Percentiles rank a stretch among this genome's conserved stretches.
Evolutionary conservation across 805 yeast genomes (phyloP).

Genomic region (Myxozyma lipomycoides): DNA sequence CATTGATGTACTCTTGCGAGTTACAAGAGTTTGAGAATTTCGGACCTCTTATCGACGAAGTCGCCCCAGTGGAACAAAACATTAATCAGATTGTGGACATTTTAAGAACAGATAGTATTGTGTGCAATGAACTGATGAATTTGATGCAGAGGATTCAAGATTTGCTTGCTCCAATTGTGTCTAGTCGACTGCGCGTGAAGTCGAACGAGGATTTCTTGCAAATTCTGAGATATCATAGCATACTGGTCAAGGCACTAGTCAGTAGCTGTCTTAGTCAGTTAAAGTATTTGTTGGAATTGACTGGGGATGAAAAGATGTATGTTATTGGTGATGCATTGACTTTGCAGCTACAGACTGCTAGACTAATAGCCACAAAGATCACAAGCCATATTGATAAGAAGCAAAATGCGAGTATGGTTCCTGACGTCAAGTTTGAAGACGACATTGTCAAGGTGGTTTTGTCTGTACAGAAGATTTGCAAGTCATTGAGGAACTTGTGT

Average conservation of each 20-base stretch:
- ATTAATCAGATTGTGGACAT: no score
- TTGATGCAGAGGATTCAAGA: not conserved
- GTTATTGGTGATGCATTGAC: not conserved
- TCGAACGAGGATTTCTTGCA: not conserved
- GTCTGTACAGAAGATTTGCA: no score
- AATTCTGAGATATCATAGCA: no score
- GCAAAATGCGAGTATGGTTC: no score
- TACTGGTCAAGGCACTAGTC: not conserved
- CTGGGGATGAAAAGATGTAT: not conserved
- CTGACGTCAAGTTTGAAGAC: no score
- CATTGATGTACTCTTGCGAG: slow-evolving; percentile 10
- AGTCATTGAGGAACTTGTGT: no score
- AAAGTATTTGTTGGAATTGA: not conserved
- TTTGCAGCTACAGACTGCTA: not conserved
- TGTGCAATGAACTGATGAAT: not conserved
- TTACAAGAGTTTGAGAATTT: slow-evolving; percentile 17
- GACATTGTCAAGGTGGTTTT: no score
- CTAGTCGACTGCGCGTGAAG: not conserved
- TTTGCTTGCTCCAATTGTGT: not conserved
- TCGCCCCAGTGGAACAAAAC: slow-evolving; percentile 3
- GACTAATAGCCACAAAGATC: no score
- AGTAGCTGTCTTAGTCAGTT: not conserved
- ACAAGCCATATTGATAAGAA: no score
- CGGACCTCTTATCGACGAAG: slow-evolving; percentile 12
- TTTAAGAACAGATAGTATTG: not conserved